These are phyloP conservation scores for Biscutella laevigata DNA, from an alignment of 441 rosid species.

Conservation along the genomic window DNA sequence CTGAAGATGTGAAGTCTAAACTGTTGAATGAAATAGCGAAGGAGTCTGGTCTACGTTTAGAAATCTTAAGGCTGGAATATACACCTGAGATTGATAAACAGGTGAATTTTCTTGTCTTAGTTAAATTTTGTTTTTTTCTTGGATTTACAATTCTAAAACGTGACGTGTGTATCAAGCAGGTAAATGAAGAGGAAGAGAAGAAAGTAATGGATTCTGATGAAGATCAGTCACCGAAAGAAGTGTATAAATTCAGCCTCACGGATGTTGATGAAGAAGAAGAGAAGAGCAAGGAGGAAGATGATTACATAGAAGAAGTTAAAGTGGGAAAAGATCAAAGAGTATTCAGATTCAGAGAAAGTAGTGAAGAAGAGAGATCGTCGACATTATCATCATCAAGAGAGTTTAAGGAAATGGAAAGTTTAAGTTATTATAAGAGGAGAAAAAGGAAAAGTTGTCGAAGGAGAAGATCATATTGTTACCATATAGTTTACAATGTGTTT, in stretches of 20 bases:
- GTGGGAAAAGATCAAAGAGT: conserved; percentile 42
- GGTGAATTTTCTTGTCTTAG: conserved; percentile 13
- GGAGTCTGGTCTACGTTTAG: conserved; percentile 32
- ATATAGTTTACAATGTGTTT: conserved; percentile 28
- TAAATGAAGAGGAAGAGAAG: conserved; percentile 21
- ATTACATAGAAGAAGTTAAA: conserved; percentile 18
- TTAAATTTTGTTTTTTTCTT: neutral
- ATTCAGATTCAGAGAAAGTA: conserved; percentile 52
- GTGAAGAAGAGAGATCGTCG: conserved; percentile 24
- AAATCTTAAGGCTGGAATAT: conserved; percentile 49
- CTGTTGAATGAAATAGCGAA: conserved; percentile 47
- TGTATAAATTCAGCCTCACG: conserved; percentile 8
- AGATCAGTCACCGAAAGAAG: conserved; percentile 10
- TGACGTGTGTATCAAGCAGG: conserved; percentile 2
- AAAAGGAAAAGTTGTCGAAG: conserved; percentile 9
- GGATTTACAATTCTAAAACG: neutral
- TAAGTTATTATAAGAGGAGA: conserved; percentile 32
- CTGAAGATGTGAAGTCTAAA: conserved; percentile 43
- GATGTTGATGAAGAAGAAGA: conserved; percentile 19
- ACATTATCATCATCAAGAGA: conserved; percentile 16
- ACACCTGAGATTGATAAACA: conserved; percentile 35
- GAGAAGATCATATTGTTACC: conserved; percentile 14
- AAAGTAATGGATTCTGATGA: neutral
- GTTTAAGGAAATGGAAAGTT: conserved; percentile 26
- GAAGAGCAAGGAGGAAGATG: conserved; percentile 14